These are phyloP conservation scores for Cornus suecica DNA, from an alignment of 148 eudicot species.

Conservation along the genomic window DNA sequence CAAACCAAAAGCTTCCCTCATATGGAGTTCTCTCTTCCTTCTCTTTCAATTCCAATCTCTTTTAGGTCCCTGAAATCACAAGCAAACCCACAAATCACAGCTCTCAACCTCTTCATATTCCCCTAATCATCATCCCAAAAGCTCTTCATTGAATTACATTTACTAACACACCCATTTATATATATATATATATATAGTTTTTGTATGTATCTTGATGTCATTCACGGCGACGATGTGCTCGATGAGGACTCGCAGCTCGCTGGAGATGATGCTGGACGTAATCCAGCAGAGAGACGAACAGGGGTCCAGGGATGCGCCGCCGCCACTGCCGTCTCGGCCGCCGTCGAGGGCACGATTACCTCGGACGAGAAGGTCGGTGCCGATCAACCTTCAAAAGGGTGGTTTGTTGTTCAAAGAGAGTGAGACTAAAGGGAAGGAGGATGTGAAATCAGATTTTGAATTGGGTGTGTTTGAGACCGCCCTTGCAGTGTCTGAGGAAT, in stretches of 20 bases:
- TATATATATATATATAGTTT: no score
- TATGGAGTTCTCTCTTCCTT: conserved; percentile 10
- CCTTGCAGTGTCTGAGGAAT: not conserved
- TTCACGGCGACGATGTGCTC: conserved; percentile 9
- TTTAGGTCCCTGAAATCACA: conserved; percentile 5
- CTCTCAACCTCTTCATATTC: not conserved
- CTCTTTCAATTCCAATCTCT: not conserved
- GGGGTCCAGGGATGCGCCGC: conserved; percentile 21
- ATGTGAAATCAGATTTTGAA: not conserved
- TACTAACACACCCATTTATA: no score
- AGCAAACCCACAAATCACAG: conserved; percentile 7
- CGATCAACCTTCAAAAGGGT: conserved; percentile 12
- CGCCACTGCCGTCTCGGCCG: conserved; percentile 45
- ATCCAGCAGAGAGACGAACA: conserved; percentile 32
- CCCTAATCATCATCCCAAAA: not conserved
- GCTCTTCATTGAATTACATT: not conserved
- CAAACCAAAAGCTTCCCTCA: conserved; percentile 11
- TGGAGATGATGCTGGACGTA: conserved; percentile 50
- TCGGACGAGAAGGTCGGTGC: conserved; percentile 19
- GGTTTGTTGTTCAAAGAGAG: conserved; percentile 1
- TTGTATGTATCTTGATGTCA: not conserved
- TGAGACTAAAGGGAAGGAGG: not conserved
- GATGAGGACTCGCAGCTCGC: conserved; percentile 31
- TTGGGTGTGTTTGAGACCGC: not conserved
- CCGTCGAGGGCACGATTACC: conserved; percentile 45